Base-by-base conservation (phyloP, 2,329 filamentous ascomycete genomes). In the Akanthomyces muscarius region DNA sequence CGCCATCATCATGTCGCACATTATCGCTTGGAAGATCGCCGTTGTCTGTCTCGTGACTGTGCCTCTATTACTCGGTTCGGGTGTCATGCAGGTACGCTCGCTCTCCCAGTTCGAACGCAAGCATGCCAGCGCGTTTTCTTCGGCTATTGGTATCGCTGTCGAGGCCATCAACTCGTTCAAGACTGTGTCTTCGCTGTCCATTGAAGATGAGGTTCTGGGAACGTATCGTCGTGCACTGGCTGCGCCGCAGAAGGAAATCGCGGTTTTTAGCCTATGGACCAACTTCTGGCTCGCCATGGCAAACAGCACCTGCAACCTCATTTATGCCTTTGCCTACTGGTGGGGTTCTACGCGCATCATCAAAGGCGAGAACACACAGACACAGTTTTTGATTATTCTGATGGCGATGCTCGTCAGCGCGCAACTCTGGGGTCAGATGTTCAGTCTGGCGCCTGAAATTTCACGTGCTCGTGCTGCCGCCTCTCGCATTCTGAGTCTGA, bases 291-390 rank as follows among this genome's bases (percentile, higher is more conserved):
- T 87, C 8, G 84, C 86, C 2, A 76, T 87, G 42, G 80, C 85
- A 18, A 84, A 86, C 70, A 83, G 81, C 66, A 77, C 83, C 11
- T 83, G 86, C 23, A 89, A 88, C 69, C 80, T 90, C 57, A 84
- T 91, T 30, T 90, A 92, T 69, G 87, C 89, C 0, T 83, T 93
- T 61, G 87, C 89, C 0, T 92, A 91, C 74, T 93, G 89, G 88
- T 93, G 89, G 89, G 89, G 89, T 4, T 83, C 89, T 0, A 88
- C 85, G 68, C 85, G 86, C 66, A 90, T 92, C 64, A 82, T 87
- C 58, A 79, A 82, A 48, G 89, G 89, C 5, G 77, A 84, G 62
- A 89, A 89, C 67, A 80, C 76, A 3, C 83, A 83, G 50, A 84
- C 86, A 38, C 83, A 89, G n/a, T 92, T 92, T 76, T 87, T 92